These are phyloP conservation scores for Blastocladiella britannica DNA, from an alignment of 192 early-diverging fungal genomes.

Conservation along the genomic window DNA sequence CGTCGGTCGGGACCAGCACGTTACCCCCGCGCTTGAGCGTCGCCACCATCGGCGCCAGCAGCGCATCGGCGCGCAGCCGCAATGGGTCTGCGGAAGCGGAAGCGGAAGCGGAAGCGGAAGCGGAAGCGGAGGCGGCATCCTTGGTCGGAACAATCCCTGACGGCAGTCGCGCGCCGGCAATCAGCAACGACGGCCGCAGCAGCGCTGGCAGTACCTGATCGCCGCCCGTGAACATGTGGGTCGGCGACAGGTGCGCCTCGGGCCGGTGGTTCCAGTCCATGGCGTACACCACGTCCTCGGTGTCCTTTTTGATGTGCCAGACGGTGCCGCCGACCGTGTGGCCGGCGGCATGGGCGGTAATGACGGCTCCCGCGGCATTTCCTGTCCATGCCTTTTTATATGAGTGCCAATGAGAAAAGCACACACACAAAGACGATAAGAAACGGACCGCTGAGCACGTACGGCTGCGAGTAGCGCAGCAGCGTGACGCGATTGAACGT, in stretches of 20 bases:
- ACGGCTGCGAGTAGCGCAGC: conserved; percentile 75
- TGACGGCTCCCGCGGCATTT: conserved; percentile 60
- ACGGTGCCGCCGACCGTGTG: conserved; percentile 90
- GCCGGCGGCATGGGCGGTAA: conserved; percentile 80
- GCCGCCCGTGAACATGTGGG: conserved; percentile 15
- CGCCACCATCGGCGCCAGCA: conserved; percentile 26
- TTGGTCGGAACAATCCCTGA: conserved; percentile 50
- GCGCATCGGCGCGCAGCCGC: conserved; percentile 32
- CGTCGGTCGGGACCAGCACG: conserved; percentile 75
- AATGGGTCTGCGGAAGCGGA: no score
- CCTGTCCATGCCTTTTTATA: no score
- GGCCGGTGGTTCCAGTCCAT: conserved; percentile 88
- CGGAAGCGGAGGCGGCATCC: no score
- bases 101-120: no score
- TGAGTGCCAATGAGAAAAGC: no score
- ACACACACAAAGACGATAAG: background rate
- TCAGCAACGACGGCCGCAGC: conserved; percentile 64
- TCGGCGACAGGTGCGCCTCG: conserved; percentile 40
- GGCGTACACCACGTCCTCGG: conserved; percentile 83
- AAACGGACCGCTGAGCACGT: conserved; percentile 32
- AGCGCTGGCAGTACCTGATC: conserved; percentile 33
- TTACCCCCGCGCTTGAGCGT: conserved; percentile 47
- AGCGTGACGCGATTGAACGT: conserved; percentile 63
- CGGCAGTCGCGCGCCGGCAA: conserved; percentile 56
- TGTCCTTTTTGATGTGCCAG: conserved; percentile 90